These are phyloP conservation scores for Capsicum baccatum DNA, from an alignment of 257 asterid species.

Conservation along the genomic window DNA sequence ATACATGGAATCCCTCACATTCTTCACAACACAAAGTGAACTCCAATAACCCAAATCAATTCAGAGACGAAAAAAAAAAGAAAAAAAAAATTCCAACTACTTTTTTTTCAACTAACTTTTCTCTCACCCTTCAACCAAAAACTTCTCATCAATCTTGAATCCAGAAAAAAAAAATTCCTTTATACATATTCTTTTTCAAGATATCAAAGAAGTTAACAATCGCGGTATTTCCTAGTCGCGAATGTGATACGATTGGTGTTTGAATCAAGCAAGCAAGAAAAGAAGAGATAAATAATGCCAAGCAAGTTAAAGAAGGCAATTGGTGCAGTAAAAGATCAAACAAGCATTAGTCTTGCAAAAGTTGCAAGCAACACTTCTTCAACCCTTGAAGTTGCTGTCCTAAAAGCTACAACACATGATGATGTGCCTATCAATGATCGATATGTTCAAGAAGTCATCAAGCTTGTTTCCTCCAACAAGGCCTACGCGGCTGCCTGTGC, in stretches of 20 bases:
- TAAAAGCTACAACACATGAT: conserved; percentile 86
- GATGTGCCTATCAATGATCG: conserved; percentile 74
- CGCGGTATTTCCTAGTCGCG: not conserved
- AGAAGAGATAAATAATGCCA: conserved; percentile 49
- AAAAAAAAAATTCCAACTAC: not conserved
- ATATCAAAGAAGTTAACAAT: not conserved
- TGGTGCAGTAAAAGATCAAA: conserved; percentile 85
- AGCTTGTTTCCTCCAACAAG: conserved; percentile 71
- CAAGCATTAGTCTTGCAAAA: conserved; percentile 88
- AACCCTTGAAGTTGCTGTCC: conserved; percentile 68
- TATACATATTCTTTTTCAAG: not conserved
- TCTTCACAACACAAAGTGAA: conserved; percentile 14
- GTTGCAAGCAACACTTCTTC: conserved; percentile 64
- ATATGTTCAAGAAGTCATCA: conserved; percentile 57
- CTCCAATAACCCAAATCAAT: not conserved
- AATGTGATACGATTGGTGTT: not conserved
- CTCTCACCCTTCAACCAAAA: not conserved
- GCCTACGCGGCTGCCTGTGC: conserved; percentile 75
- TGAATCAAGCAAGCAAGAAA: not conserved
- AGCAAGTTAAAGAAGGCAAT: conserved; percentile 90
- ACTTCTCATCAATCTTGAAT: conserved; percentile 29
- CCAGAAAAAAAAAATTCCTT: not conserved
- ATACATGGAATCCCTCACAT: not conserved
- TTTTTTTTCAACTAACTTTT: conserved; percentile 12
- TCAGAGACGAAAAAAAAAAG: not conserved